A percentile compares a stretch with the other conserved stretches of the same genome.
phyloP scores from a whole-genome alignment of 2,329 filamentous ascomycete species.

The Botrytis tulipae region DNA sequence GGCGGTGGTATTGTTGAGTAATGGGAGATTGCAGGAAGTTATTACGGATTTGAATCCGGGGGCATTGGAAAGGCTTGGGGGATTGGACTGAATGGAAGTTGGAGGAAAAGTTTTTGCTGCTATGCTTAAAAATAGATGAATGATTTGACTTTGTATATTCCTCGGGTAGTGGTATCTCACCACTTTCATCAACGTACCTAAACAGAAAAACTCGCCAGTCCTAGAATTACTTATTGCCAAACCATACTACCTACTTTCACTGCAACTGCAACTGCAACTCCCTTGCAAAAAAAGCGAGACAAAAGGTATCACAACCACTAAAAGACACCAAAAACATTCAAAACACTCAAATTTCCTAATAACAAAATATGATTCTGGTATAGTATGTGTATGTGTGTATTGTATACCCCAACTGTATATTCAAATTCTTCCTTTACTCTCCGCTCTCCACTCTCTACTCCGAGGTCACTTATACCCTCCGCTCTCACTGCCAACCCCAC shows the following conservation, averaged over 20 bases:
- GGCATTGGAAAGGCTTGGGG: background rate
- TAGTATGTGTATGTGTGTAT: background rate
- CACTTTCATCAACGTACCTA: background rate
- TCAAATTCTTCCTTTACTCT: background rate
- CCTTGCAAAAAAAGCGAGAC: background rate
- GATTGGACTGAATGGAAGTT: background rate
- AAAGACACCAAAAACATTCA: background rate
- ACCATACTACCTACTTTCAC: background rate
- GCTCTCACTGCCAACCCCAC: background rate
- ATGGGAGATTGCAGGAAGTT: conserved; percentile 7
- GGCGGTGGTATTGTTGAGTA: background rate
- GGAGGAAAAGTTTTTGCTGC: background rate
- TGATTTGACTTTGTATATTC: no score
- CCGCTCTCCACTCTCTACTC: background rate
- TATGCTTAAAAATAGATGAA: background rate
- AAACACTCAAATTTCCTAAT: background rate
- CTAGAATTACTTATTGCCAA: background rate
- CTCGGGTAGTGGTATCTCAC: background rate
- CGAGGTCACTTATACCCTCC: background rate
- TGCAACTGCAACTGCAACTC: background rate
- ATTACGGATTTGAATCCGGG: background rate
- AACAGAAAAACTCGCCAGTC: background rate
- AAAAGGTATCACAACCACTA: background rate
- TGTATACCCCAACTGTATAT: background rate
- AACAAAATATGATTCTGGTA: background rate